A percentile compares a stretch with the other conserved stretches of the same genome.
These are phyloP conservation scores for Arabidopsis lyrata DNA, from an alignment of 441 rosid species.

Conservation along the genomic window DNA sequence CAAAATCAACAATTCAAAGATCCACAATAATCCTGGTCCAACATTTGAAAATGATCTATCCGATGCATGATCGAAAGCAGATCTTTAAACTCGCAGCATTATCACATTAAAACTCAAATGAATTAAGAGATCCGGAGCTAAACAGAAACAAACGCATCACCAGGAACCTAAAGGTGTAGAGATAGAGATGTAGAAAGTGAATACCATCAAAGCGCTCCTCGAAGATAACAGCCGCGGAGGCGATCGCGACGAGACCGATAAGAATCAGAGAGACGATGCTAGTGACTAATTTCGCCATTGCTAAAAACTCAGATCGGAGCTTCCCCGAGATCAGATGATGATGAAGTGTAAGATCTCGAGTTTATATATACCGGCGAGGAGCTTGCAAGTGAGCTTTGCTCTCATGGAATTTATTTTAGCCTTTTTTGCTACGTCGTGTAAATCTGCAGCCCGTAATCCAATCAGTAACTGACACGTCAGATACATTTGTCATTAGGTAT, in stretches of 20 bases:
- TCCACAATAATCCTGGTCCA: constrained; percentile 37
- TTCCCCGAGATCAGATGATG: constrained; percentile 23
- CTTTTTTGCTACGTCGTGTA: constrained; percentile 30
- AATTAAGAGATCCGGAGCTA: background rate
- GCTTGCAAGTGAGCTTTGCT: constrained; percentile 28
- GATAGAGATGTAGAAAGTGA: constrained; percentile 1
- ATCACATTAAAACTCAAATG: constrained; percentile 1
- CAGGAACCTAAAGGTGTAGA: background rate
- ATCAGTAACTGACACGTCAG: background rate
- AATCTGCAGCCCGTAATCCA: constrained; percentile 17
- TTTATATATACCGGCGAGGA: constrained; percentile 11
- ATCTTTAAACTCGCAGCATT: constrained; percentile 7
- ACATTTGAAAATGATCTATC: constrained; percentile 8
- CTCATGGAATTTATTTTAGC: constrained; percentile 1
- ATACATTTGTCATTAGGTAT: constrained; percentile 9
- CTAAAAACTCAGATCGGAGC: constrained; percentile 42
- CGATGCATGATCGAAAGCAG: constrained; percentile 29
- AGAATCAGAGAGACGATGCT: constrained; percentile 52
- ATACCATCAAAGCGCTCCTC: constrained; percentile 93
- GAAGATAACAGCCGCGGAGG: constrained; percentile 77
- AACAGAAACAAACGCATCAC: constrained; percentile 17
- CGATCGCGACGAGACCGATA: constrained; percentile 51
- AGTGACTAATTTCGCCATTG: constrained; percentile 54
- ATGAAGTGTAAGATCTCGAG: constrained; percentile 27
- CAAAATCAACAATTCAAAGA: constrained; percentile 36